Base-by-base conservation (phyloP, 495 filamentous ascomycete species). In the Hyphodiscus hymeniophilus region DNA sequence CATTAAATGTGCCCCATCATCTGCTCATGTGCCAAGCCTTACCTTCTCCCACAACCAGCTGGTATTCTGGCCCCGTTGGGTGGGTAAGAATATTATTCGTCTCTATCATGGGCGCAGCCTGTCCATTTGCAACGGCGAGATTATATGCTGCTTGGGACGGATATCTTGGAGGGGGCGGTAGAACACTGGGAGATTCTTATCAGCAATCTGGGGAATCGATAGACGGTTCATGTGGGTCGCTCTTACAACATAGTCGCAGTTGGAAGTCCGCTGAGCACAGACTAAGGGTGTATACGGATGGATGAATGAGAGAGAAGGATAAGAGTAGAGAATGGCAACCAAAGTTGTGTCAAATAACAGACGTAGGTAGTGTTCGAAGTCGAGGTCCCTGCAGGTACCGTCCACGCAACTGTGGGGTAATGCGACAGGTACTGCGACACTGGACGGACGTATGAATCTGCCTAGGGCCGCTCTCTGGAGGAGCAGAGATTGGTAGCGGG, bases 11-110 rank as follows among this genome's bases (percentile, higher is more conserved):
- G 21, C 40, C 17, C 48, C n/a, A 4, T 36, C 8, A 15, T 47
- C 24, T 30, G 15, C 31, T 33, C 32, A 45, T 23, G 10, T 39
- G 44, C 36, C 33, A 47, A 32, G 48, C 46, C 64, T 36, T 66
- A 89, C 89, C 92, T 82, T 98, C 92, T 65, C 92, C 92, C 28
- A 88, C 90, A 42, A 94, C 80, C 46, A 98, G 77, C 60, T 87
- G 84, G 58, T 79, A 79, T 52, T 90, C 83, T 32, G 87, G 81
- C 24, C 84, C 84, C 40, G 80, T 77, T 15, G 89, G 89, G 62
- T 87, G 84, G 31, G 73, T 73, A 47, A 98, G 72, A 21, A 80
- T 80, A 56, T 97, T 97, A 65, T 89, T 94, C 42, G 90, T 95
- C 70, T 98, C 92, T 55, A 92, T 80, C 54, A 91, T 77, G 10